A percentile compares a stretch with the other conserved stretches of the same genome.
phyloP scores from a whole-genome alignment of 208 protist species.

The Trypanosoma lewisi region DNA sequence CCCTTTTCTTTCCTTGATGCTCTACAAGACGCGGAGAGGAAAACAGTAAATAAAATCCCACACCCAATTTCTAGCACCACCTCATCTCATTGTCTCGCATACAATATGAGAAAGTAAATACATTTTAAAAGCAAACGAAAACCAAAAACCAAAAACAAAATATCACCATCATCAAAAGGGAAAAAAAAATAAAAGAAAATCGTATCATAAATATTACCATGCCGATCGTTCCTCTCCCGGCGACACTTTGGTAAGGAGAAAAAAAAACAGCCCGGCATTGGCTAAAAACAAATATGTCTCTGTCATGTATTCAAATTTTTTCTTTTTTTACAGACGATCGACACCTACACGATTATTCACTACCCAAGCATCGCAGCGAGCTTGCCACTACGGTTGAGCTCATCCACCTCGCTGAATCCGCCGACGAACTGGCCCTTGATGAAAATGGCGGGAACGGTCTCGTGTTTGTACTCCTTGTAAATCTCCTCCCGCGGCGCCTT shows the following conservation, averaged over 20 bases:
- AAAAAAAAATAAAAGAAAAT: slow-evolving; percentile 28
- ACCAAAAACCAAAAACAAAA: slow-evolving; percentile 3
- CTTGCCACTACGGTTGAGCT: slow-evolving; percentile 25
- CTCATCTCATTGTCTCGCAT: too few species aligned
- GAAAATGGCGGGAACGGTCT: slow-evolving; percentile 57
- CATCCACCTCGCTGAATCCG: slow-evolving; percentile 45
- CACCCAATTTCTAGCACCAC: too few species aligned
- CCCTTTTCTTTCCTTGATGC: background rate
- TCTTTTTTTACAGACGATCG: too few species aligned
- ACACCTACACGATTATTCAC: too few species aligned
- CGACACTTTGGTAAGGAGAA: too few species aligned
- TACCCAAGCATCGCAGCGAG: slow-evolving; percentile 22
- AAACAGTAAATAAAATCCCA: too few species aligned
- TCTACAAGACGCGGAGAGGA: too few species aligned
- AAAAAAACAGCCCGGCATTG: too few species aligned
- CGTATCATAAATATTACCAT: background rate
- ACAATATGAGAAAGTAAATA: too few species aligned
- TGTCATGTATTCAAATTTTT: too few species aligned
- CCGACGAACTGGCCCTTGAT: slow-evolving; percentile 53
- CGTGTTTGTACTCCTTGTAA: slow-evolving; percentile 31
- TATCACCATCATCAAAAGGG: slow-evolving; percentile 1
- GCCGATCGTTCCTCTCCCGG: too few species aligned
- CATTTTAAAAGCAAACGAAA: slow-evolving; percentile 6
- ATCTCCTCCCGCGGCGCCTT: slow-evolving; percentile 30
- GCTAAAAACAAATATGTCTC: too few species aligned